phyloP scores from a whole-genome alignment of 345 rosid genomes.

The Gossypium turneri region DNA sequence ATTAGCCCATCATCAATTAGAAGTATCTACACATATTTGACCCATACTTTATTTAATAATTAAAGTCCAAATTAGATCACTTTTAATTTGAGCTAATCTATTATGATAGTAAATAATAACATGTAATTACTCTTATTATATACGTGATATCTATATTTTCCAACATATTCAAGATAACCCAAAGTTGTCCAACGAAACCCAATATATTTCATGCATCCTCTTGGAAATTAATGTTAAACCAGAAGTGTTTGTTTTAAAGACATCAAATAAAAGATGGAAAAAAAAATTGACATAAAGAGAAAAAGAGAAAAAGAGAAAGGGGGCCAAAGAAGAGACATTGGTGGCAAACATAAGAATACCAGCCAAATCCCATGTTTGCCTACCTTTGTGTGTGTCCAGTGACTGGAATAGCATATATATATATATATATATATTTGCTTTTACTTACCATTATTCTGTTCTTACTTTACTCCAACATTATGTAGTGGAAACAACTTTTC shows the following conservation, averaged over 20 bases:
- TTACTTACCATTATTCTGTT: conserved; percentile 22
- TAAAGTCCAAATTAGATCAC: too few relatives aligned
- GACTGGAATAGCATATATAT: conserved; percentile 51
- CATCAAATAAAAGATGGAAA: neutral
- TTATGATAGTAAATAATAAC: neutral
- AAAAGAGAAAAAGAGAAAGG: neutral
- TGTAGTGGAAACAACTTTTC: conserved; percentile 51
- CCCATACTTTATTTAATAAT: too few relatives aligned
- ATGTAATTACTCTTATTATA: neutral
- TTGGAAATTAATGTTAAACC: neutral
- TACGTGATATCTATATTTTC: too few relatives aligned
- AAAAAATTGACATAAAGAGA: neutral
- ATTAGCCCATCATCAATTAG: too few relatives aligned
- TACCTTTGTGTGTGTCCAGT: conserved; percentile 45
- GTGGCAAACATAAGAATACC: conserved; percentile 54
- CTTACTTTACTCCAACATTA: conserved; percentile 48
- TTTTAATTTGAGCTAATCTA: too few relatives aligned
- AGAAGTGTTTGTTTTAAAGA: neutral
- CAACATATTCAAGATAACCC: neutral
- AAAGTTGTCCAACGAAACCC: neutral
- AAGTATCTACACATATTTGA: too few relatives aligned
- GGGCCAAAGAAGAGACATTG: conserved; percentile 38
- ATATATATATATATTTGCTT: conserved; percentile 18
- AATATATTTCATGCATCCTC: neutral
- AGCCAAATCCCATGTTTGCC: conserved; percentile 45